Conservation (phyloP, 306 rosid species). For the Biancaea sappan region DNA sequence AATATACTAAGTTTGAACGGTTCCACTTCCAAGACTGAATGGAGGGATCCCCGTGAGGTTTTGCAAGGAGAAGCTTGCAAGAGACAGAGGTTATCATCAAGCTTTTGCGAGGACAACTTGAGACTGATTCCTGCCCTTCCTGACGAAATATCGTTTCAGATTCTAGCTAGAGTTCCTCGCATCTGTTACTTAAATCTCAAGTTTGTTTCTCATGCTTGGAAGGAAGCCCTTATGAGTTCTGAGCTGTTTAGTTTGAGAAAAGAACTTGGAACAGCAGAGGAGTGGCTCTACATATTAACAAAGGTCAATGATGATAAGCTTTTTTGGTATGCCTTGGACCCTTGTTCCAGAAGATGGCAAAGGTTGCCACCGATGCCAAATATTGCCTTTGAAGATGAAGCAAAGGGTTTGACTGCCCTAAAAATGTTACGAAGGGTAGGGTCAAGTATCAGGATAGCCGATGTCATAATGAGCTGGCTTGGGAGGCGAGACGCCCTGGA, state of each 20-base stretch:
- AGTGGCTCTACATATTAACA: constrained; percentile 48
- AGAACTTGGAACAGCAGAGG: constrained; percentile 42
- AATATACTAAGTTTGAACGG: constrained; percentile 30
- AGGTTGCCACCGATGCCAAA: constrained; percentile 43
- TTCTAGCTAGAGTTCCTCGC: constrained; percentile 49
- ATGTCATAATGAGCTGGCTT: constrained; percentile 43
- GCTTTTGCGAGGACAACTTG: constrained; percentile 28
- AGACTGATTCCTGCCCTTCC: constrained; percentile 48
- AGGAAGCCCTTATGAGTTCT: constrained; percentile 34
- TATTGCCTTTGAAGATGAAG: constrained; percentile 41
- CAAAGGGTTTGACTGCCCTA: constrained; percentile 36
- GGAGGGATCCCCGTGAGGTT: constrained; percentile 9
- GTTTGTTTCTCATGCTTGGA: constrained; percentile 46
- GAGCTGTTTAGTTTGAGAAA: constrained; percentile 40
- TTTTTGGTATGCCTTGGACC: constrained; percentile 42
- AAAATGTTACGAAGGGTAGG: constrained; percentile 43
- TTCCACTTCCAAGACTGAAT: constrained; percentile 31
- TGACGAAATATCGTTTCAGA: constrained; percentile 44
- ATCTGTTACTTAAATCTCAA: constrained; percentile 36
- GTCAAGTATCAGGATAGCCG: constrained; percentile 38
- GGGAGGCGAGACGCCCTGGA: constrained; percentile 44
- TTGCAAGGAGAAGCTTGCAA: constrained; percentile 40
- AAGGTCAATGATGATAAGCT: constrained; percentile 40
- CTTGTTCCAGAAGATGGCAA: constrained; percentile 42
- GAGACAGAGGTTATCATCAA: constrained; percentile 37